Evolutionary conservation across 1,139 yeast species (phyloP).

Genomic region (Meyerozyma guilliermondii): DNA sequence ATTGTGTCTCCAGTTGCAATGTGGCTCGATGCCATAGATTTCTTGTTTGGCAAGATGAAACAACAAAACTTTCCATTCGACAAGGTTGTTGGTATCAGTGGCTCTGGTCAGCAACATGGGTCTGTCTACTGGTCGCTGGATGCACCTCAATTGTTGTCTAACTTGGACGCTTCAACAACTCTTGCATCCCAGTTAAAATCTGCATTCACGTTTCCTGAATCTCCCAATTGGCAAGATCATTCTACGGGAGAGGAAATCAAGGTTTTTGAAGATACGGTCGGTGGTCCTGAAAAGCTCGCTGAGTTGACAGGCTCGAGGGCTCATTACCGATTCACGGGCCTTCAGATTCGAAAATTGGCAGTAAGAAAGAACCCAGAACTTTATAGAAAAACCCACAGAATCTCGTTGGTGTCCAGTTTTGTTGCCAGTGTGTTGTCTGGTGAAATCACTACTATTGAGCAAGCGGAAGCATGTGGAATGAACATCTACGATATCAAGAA

Average conservation of each 20-base stretch:
- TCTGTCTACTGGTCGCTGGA: conserved; percentile 70
- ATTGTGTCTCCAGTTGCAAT: conserved; percentile 76
- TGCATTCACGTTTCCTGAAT: conserved; percentile 58
- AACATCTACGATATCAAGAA: conserved; percentile 67
- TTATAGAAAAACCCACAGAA: conserved; percentile 54
- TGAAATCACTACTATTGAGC: conserved; percentile 58
- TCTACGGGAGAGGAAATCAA: conserved; percentile 69
- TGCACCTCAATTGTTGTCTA: conserved; percentile 36
- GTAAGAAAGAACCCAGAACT: conserved; percentile 44
- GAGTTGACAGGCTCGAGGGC: conserved; percentile 78
- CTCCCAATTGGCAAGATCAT: conserved; percentile 96
- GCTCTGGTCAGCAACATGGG: conserved; percentile 93
- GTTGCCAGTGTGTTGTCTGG: conserved; percentile 71
- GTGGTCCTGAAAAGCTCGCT: conserved; percentile 64
- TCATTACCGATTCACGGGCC: conserved; percentile 86
- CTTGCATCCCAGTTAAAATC: conserved; percentile 42
- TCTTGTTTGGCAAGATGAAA: conserved; percentile 53
- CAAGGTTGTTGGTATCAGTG: conserved; percentile 65
- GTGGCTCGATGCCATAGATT: conserved; percentile 85
- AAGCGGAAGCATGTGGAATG: conserved; percentile 92
- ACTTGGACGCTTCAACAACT: conserved; percentile 18
- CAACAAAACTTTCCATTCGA: conserved; percentile 50
- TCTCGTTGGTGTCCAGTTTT: conserved; percentile 76
- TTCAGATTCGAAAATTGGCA: conserved; percentile 76
- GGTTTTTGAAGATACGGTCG: conserved; percentile 55